Percentiles rank a stretch among this genome's conserved stretches.
Conservation (phyloP, 2,329 filamentous ascomycete species). For the Epichloe gansuensis region DNA sequence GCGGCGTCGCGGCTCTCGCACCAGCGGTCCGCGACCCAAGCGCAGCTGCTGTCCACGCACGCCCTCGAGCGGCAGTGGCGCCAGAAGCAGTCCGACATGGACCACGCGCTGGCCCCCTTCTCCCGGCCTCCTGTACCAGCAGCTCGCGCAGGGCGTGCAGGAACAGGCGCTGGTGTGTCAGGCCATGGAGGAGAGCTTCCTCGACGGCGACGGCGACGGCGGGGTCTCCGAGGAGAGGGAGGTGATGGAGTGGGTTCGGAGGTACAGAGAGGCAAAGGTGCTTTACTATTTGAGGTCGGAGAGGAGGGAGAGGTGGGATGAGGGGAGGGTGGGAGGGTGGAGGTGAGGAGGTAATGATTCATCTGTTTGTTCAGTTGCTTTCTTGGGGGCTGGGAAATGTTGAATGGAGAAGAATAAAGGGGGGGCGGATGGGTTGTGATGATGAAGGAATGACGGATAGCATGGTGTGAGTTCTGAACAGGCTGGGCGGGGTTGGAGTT, state of each 20-base stretch:
- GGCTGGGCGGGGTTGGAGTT: no score
- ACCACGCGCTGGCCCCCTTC: slow-evolving; percentile 71
- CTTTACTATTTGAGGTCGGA: slow-evolving; percentile 71
- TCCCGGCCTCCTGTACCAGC: slow-evolving; percentile 83
- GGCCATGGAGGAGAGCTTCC: slow-evolving; percentile 85
- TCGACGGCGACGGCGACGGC: slow-evolving; percentile 43
- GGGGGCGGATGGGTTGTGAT: background rate
- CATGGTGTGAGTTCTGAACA: no score
- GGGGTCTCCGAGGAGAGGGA: slow-evolving; percentile 61
- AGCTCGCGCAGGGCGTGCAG: slow-evolving; percentile 59
- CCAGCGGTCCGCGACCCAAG: slow-evolving; percentile 61
- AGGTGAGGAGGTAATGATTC: slow-evolving; percentile 36
- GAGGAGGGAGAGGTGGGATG: slow-evolving; percentile 88
- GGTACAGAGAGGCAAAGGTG: slow-evolving; percentile 70
- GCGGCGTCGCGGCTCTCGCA: slow-evolving; percentile 45
- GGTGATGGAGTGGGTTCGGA: slow-evolving; percentile 69
- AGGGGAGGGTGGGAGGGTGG: slow-evolving; percentile 91
- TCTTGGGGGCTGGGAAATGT: background rate
- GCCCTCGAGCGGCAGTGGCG: slow-evolving; percentile 88
- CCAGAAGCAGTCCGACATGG: slow-evolving; percentile 80
- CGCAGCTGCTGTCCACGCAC: slow-evolving; percentile 70
- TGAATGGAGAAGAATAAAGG: background rate
- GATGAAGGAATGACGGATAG: no score
- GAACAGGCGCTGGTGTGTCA: slow-evolving; percentile 75
- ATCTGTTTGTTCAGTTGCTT: background rate